Base-by-base conservation (phyloP, 345 rosid species). In the sweet orange (Citrus sinensis) region DNA sequence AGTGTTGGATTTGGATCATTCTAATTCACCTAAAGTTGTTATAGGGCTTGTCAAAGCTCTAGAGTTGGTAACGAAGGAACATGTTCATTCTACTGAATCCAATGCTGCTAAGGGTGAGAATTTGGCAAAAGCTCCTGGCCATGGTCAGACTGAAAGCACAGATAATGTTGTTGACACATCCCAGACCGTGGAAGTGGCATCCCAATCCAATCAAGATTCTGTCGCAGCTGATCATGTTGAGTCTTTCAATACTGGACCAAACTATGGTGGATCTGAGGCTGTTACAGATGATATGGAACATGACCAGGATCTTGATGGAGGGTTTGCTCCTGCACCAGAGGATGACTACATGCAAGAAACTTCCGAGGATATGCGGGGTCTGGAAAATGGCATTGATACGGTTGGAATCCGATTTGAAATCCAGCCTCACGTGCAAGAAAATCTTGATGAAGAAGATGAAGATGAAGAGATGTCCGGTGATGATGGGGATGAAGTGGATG, bases 271-370 rank as follows among this genome's bases (percentile, higher is more conserved):
- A 63, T 87, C 97, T 73, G 97, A 92, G 85, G 92, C 93, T 83
- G 91, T 91, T 81, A 89, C 91, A 32, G 98, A 93, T 83, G 96
- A 95, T 82, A 90, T 93, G 98, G 99, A 95, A 73, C 98, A 93
- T 74, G 99, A 90, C 73, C 97, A 92, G 85, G 99, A 95, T 83
- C 86, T 92, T 74, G 92, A 90, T 88, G 93, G 80, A 68, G 92
- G 93, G 76, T 93, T 91, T 87, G 86, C 85, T 68, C 88, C 90
- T 67, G 84, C 84, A 75, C 80, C 89, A 32, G 98, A 91, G 86
- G 97, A 91, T 77, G 97, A 95, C 71, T 92, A 85, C 80, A 93
- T 92, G 99, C 99, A 90, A 83, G 99, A 91, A 79, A 88, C 88
- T 75, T 83, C 92, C 30, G 99, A 90, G 83, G 97, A 90, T 80